phyloP scores from a whole-genome alignment of 2,329 filamentous ascomycete genomes.

The Penicillium sp. region DNA sequence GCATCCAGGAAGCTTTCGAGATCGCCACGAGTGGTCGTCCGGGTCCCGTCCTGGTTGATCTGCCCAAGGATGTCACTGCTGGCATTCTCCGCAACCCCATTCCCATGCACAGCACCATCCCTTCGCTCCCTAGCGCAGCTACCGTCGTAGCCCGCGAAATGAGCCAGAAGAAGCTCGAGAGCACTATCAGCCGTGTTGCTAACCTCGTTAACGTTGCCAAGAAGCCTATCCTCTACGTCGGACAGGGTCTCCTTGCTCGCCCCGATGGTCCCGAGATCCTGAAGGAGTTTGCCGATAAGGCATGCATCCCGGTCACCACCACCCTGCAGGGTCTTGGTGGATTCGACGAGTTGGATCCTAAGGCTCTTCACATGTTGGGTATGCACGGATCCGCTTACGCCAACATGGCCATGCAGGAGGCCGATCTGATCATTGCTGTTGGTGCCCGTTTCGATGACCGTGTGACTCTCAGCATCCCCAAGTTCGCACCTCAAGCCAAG shows the following conservation, averaged over 20 bases:
- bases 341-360: slow-evolving; percentile 89
- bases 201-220: slow-evolving; percentile 82
- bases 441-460: slow-evolving; percentile 95
- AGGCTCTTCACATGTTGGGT: slow-evolving; percentile 95
- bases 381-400: slow-evolving; percentile 98
- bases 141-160: slow-evolving; percentile 75
- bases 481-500: slow-evolving; percentile 87
- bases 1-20: slow-evolving; percentile 97
- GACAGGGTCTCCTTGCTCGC: slow-evolving; percentile 79
- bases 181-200: slow-evolving; percentile 73
- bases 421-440: slow-evolving; percentile 91
- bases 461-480: slow-evolving; percentile 75
- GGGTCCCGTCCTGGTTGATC: slow-evolving; percentile 89
- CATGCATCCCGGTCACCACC: slow-evolving; percentile 89
- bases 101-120: slow-evolving; percentile 70
- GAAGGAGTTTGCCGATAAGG: slow-evolving; percentile 84
- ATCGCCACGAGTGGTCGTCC: slow-evolving; percentile 93
- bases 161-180: slow-evolving; percentile 68
- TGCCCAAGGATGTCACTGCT: slow-evolving; percentile 95
- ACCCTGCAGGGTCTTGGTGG: slow-evolving; percentile 91
- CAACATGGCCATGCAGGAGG: slow-evolving; percentile 97
- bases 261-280: slow-evolving; percentile 77
- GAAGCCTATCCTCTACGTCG: slow-evolving; percentile 93
- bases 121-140: slow-evolving; percentile 80
- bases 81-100: slow-evolving; percentile 80